Conservation (phyloP, 2,329 filamentous ascomycete species). For the Diaporthe vaccinii region DNA sequence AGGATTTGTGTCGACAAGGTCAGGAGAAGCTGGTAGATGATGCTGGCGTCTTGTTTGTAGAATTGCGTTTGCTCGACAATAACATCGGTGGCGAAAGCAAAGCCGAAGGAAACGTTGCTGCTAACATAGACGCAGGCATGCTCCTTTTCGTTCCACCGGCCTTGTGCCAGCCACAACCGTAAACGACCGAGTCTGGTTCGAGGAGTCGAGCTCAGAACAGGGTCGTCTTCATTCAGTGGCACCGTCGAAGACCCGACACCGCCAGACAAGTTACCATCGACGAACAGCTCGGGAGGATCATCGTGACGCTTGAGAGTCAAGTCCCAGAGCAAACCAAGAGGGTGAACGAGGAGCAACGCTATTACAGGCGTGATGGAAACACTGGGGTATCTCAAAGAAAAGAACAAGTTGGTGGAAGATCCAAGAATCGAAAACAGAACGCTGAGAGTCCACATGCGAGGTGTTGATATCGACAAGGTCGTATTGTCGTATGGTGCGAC, state of each 20-base stretch:
- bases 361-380: slow-evolving; percentile 92
- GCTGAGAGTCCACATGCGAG: slow-evolving; percentile 89
- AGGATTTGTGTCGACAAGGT: slow-evolving; percentile 89
- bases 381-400: slow-evolving; percentile 90
- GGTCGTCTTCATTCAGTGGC: slow-evolving; percentile 33
- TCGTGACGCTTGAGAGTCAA: slow-evolving; percentile 75
- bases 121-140: slow-evolving; percentile 91
- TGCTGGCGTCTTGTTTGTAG: slow-evolving; percentile 84
- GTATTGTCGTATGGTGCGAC: slow-evolving; percentile 83
- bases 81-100: slow-evolving; percentile 90
- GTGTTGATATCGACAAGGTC: slow-evolving; percentile 85
- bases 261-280: slow-evolving; percentile 55
- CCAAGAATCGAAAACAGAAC: slow-evolving; percentile 84
- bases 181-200: slow-evolving; percentile 55
- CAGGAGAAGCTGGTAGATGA: slow-evolving; percentile 84
- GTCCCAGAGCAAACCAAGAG: slow-evolving; percentile 86
- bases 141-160: slow-evolving; percentile 89
- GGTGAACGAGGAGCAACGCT: slow-evolving; percentile 86
- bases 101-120: slow-evolving; percentile 91
- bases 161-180: slow-evolving; percentile 83
- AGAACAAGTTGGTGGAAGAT: slow-evolving; percentile 88
- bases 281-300: slow-evolving; percentile 63
- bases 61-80: slow-evolving; percentile 93
- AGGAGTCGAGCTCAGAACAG: slow-evolving; percentile 29
- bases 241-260: slow-evolving; percentile 40